Conservation (phyloP, 2,329 filamentous ascomycete species). For the Aspergillus vadensis region DNA sequence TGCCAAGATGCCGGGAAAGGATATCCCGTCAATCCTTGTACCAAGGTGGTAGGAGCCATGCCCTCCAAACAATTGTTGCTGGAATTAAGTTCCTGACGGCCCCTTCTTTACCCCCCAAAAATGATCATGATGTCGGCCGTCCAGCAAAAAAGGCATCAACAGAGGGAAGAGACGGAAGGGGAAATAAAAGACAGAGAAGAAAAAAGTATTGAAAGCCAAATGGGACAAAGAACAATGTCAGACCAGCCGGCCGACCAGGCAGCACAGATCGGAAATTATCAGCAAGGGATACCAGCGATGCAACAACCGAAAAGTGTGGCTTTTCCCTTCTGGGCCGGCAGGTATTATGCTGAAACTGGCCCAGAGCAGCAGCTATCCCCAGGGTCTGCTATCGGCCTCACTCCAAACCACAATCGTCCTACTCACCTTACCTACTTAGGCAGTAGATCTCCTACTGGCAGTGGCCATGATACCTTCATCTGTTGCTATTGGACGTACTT, state of each 20-base stretch:
- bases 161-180: background rate
- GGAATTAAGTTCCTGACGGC: constrained; percentile 1
- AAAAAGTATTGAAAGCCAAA: background rate
- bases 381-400: background rate
- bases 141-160: background rate
- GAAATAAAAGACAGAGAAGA: no score
- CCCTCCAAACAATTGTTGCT: background rate
- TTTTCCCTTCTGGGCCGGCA: background rate
- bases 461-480: background rate
- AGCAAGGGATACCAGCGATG: constrained; percentile 10
- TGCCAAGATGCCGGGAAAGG: background rate
- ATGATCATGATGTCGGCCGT: background rate
- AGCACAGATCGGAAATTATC: constrained; percentile 8
- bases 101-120: no score
- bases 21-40: background rate
- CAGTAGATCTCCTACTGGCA: background rate
- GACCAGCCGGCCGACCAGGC: background rate
- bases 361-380: background rate
- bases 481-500: constrained; percentile 1
- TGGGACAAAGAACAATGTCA: background rate
- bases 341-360: background rate
- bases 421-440: constrained; percentile 1
- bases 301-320: background rate
- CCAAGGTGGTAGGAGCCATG: background rate
- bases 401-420: background rate